Conservation (phyloP, 2,329 filamentous ascomycete genomes). For the Apiospora phragmitis region DNA sequence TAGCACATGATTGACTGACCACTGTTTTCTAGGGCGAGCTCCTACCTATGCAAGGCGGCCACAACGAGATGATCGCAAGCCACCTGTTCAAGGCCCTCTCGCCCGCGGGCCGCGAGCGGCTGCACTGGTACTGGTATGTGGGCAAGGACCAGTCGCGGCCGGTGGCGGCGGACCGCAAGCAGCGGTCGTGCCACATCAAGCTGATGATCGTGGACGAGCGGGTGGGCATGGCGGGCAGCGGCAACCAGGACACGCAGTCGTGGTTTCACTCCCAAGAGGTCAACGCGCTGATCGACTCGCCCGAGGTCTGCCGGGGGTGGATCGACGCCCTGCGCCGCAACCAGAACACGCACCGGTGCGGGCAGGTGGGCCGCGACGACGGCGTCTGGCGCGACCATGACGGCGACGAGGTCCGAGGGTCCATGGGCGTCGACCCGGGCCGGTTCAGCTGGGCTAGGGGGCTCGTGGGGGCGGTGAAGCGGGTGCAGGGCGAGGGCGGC, state of each 20-base stretch:
- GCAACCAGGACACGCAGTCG: slow-evolving; percentile 79
- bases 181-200: slow-evolving; percentile 74
- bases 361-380: slow-evolving; percentile 51
- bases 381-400: slow-evolving; percentile 62
- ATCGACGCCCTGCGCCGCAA: slow-evolving; percentile 61
- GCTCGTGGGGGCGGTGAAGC: slow-evolving; percentile 27
- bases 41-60: slow-evolving; percentile 73
- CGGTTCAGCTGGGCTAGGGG: slow-evolving; percentile 28
- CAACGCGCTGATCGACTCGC: slow-evolving; percentile 72
- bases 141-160: slow-evolving; percentile 71
- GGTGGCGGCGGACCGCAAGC: slow-evolving; percentile 65
- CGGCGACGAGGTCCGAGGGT: slow-evolving; percentile 39
- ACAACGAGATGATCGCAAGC: slow-evolving; percentile 70
- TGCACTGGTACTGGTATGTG: slow-evolving; percentile 71
- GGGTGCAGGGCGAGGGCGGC: slow-evolving; percentile 28
- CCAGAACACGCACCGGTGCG: slow-evolving; percentile 65
- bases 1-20: not conserved
- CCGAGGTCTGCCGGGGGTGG: slow-evolving; percentile 62
- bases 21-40: slow-evolving; percentile 60
- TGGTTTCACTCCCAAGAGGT: slow-evolving; percentile 80
- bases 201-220: slow-evolving; percentile 70
- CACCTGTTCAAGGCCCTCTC: slow-evolving; percentile 58
- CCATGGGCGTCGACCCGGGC: slow-evolving; percentile 56
- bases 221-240: slow-evolving; percentile 72
- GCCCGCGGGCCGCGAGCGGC: slow-evolving; percentile 42